Conservation (phyloP, 169 alveolate species). For the Prorocentrum cordatum region DNA sequence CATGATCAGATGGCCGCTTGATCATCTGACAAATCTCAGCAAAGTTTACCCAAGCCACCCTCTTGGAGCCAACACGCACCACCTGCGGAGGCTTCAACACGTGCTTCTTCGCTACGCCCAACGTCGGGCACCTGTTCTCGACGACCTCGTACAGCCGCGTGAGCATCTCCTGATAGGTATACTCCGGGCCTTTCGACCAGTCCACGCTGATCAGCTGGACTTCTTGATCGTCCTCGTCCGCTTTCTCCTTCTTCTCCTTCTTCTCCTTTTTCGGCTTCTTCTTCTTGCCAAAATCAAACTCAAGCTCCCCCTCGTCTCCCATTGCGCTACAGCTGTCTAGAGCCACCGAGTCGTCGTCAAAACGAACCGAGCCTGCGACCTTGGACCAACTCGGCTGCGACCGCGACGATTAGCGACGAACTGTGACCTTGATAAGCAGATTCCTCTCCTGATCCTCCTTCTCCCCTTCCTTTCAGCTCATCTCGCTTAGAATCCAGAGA, state of each 20-base stretch:
- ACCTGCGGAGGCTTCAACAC: slow-evolving; percentile 33
- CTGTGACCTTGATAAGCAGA: too few relatives aligned
- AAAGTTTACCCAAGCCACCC: slow-evolving; percentile 92
- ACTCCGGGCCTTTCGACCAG: neutral
- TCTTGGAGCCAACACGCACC: slow-evolving; percentile 92
- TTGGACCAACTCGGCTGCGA: too few relatives aligned
- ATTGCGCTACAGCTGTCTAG: neutral
- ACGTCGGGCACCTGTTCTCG: neutral
- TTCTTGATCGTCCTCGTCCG: neutral
- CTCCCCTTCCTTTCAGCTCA: too few relatives aligned
- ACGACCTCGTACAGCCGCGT: neutral
- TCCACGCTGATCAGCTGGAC: neutral
- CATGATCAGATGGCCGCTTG: slow-evolving; percentile 90
- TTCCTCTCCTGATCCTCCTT: too few relatives aligned
- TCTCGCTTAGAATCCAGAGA: too few relatives aligned
- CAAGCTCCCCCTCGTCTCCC: neutral
- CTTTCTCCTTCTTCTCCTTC: neutral
- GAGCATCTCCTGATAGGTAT: neutral
- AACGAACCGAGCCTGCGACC: too few relatives aligned
- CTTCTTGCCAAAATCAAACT: neutral
- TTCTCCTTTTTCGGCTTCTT: neutral
- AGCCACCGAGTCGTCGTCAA: too few relatives aligned
- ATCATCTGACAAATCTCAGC: slow-evolving; percentile 86
- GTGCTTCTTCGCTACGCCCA: neutral
- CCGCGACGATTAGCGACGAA: too few relatives aligned